These are phyloP conservation scores for Ganoderma multipileum DNA, from an alignment of 1,284 basidiomycete genomes.

Conservation along the genomic window DNA sequence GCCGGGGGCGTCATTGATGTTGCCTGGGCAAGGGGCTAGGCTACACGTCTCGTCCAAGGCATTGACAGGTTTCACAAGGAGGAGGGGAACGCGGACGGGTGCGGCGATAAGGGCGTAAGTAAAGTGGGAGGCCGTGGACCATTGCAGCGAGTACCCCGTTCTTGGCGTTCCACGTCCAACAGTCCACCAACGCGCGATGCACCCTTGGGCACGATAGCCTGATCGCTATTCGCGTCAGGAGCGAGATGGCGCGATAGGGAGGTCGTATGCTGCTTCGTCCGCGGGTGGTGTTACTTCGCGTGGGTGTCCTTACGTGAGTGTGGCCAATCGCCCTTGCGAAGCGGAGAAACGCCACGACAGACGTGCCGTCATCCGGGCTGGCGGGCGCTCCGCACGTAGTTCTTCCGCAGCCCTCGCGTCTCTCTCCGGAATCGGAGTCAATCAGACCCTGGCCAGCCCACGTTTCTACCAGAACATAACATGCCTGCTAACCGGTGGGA, in stretches of 20 bases:
- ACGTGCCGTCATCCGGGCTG: constrained; percentile 9
- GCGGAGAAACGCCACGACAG: constrained; percentile 7
- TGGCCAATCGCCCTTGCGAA: constrained; percentile 4
- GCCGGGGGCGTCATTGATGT: background rate
- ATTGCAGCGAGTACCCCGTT: background rate
- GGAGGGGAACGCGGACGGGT: background rate
- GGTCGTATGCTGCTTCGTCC: background rate
- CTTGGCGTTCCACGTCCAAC: background rate
- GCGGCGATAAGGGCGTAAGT: constrained; percentile 14
- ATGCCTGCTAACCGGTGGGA: background rate
- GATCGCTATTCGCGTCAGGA: constrained; percentile 5
- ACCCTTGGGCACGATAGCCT: background rate
- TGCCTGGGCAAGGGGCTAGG: background rate
- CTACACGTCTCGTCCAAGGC: background rate
- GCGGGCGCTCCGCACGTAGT: constrained; percentile 10
- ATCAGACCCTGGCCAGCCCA: background rate
- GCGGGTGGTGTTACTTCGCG: background rate
- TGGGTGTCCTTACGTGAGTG: background rate
- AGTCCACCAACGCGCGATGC: background rate
- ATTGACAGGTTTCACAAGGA: background rate
- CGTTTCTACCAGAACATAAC: background rate
- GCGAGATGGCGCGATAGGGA: background rate
- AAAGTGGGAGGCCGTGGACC: constrained; percentile 12
- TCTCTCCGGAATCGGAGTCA: background rate
- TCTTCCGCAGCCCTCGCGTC: background rate